Base-by-base conservation (phyloP, 2,329 filamentous ascomycete species). In the Epichloe scottii region DNA sequence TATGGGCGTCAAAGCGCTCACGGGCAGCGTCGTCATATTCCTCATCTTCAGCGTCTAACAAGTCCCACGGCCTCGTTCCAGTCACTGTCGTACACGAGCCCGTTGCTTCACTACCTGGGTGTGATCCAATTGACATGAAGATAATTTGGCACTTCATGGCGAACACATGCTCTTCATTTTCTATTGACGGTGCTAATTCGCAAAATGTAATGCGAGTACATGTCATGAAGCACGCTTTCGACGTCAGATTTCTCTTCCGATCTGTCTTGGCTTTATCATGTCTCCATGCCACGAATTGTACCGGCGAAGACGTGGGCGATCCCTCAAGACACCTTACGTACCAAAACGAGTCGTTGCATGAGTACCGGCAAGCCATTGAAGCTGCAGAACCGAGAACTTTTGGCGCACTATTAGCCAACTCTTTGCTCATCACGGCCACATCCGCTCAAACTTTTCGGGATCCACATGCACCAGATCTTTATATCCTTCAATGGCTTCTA, bases 131-230 rank as follows among this genome's bases (percentile, higher is more conserved):
- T 26, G 75, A 79, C 53, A 75, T 80, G 73, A 72, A 70, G 55
- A 68, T 79, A 40, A 58, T 80, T 6, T 79, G 76, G 75, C 76
- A 77, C 57, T 80, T 77, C 57, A 74, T 72, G 12, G 66, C 65
- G 8, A 60, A 69, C 34, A 75, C 73, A 8, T 74, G 65, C 55
- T 53, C 62, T 3, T 73, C 72, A 14, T 76, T 79, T 58, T 67
- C 71, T 14, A 61, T 72, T 30, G 62, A 70, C 21, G 60, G 62
- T 15, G 65, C 65, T 37, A 59, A 58, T 6, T 62, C 65, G 3
- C 56, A 61, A 52, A 60, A 70, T 8, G 66, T 74, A 21, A 67
- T 80, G 53, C 70, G 68, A 53, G 66, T 71, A 26, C 67, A 65
- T 21, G 62, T 80, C 42, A 70, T 77, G 6, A 68, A 73, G 38